Conservation (phyloP, 1,284 basidiomycete species). For the Ustanciosporium gigantosporum region DNA sequence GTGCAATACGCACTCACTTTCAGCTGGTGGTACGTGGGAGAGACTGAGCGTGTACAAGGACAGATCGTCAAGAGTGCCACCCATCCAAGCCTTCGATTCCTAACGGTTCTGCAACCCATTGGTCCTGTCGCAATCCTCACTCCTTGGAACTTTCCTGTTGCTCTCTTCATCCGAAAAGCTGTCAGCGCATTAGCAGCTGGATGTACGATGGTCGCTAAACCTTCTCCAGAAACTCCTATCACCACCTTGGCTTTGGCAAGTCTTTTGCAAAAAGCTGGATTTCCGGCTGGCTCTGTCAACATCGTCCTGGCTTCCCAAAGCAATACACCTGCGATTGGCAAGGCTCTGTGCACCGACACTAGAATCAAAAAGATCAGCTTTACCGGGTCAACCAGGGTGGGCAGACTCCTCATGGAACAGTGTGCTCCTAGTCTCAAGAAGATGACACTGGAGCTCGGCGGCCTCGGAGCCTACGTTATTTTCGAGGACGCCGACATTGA, state of each 20-base stretch:
- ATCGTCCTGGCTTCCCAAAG: slow-evolving; percentile 79
- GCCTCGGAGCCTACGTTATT: slow-evolving; percentile 90
- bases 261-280: slow-evolving; percentile 80
- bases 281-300: slow-evolving; percentile 94
- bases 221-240: slow-evolving; percentile 92
- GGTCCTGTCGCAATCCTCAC: slow-evolving; percentile 66
- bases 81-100: slow-evolving; percentile 73
- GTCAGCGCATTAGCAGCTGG: slow-evolving; percentile 87
- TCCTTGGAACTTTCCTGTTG: slow-evolving; percentile 59
- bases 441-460: slow-evolving; percentile 66
- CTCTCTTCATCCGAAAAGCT: slow-evolving; percentile 79
- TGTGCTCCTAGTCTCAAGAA: slow-evolving; percentile 88
- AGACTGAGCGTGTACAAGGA: slow-evolving; percentile 62
- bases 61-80: slow-evolving; percentile 79
- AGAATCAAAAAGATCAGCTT: slow-evolving; percentile 88
- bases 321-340: slow-evolving; percentile 74
- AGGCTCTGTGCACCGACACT: slow-evolving; percentile 65
- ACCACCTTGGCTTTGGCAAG: slow-evolving; percentile 85
- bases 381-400: slow-evolving; percentile 88
- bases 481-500: slow-evolving; percentile 96
- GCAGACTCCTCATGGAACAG: slow-evolving; percentile 83
- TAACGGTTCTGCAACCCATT: slow-evolving; percentile 85
- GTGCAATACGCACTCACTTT: slow-evolving; percentile 56
- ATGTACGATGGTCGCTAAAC: slow-evolving; percentile 93
- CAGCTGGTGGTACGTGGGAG: slow-evolving; percentile 55